A percentile compares a stretch with the other conserved stretches of the same genome.
These are phyloP conservation scores for Aspergillus diversus DNA, from an alignment of 495 filamentous ascomycete species.

Conservation along the genomic window DNA sequence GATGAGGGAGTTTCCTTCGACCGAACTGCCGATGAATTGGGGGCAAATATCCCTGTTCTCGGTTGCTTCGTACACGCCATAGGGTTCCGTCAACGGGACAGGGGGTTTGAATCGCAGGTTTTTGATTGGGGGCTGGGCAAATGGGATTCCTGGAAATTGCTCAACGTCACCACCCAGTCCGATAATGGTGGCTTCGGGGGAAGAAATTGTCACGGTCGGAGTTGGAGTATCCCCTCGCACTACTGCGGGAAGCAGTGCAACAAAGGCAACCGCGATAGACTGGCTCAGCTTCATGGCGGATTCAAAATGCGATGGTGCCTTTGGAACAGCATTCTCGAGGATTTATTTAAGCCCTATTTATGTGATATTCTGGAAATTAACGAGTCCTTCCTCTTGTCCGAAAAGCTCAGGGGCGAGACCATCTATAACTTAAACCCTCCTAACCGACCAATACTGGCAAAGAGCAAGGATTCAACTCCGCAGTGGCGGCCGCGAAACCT, in stretches of 20 bases:
- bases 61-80: constrained; percentile 4
- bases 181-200: not conserved
- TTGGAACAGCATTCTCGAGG: not conserved
- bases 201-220: not conserved
- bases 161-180: constrained; percentile 1
- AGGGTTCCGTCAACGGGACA: not conserved
- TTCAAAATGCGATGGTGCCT: not conserved
- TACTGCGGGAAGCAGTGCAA: not conserved
- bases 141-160: constrained; percentile 7
- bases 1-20: not conserved
- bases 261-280: not conserved
- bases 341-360: not conserved
- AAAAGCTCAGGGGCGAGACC: not conserved
- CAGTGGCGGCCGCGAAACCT: not conserved
- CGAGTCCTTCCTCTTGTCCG: not conserved
- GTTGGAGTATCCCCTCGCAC: not conserved
- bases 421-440: not conserved
- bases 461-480: not conserved
- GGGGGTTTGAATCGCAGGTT: constrained; percentile 9
- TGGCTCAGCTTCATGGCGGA: not conserved
- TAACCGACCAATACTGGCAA: not conserved
- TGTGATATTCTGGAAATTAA: not conserved
- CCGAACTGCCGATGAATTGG: constrained; percentile 6
- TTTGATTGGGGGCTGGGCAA: not conserved
- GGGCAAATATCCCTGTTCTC: constrained; percentile 4